Evolutionary conservation across 2,329 filamentous ascomycete species (phyloP).

Genomic region (Dendryphion nanum): DNA sequence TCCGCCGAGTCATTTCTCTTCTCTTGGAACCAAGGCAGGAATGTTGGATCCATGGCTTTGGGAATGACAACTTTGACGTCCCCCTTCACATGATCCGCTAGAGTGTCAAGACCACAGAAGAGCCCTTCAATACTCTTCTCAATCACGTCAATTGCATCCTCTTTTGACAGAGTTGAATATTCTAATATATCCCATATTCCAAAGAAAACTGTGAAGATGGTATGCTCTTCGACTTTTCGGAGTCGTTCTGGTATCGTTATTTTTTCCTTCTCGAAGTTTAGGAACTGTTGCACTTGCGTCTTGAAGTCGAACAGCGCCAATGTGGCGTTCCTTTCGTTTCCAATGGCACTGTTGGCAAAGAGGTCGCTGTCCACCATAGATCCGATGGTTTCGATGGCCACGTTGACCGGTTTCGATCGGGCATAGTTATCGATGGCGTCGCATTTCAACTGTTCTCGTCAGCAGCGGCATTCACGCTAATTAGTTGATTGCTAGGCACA

Average conservation of each 20-base stretch:
- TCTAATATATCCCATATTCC: conserved; percentile 38
- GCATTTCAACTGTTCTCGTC: conserved; percentile 33
- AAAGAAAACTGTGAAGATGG: conserved; percentile 37
- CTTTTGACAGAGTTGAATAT: conserved; percentile 27
- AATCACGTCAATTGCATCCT: conserved; percentile 28
- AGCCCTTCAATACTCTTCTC: conserved; percentile 32
- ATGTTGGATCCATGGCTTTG: conserved; percentile 34
- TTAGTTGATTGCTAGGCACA: conserved; percentile 11
- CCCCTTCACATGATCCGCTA: conserved; percentile 23
- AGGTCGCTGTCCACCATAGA: conserved; percentile 33
- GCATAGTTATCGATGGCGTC: conserved; percentile 39
- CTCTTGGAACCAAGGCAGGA: conserved; percentile 32
- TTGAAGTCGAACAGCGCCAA: conserved; percentile 33
- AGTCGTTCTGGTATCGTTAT: conserved; percentile 20
- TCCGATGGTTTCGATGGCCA: conserved; percentile 17
- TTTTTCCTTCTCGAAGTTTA: conserved; percentile 25
- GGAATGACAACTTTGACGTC: conserved; percentile 31
- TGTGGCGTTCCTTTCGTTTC: conserved; percentile 14
- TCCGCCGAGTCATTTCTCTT: conserved; percentile 19
- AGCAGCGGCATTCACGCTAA: conserved; percentile 11
- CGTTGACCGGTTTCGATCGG: conserved; percentile 25
- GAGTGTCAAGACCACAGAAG: conserved; percentile 32
- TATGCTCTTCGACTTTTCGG: conserved; percentile 24
- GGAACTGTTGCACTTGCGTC: conserved; percentile 37
- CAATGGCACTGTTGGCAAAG: conserved; percentile 23